These are phyloP conservation scores for Linnemannia elongata DNA, from an alignment of 192 early-diverging fungal genomes.

Conservation along the genomic window DNA sequence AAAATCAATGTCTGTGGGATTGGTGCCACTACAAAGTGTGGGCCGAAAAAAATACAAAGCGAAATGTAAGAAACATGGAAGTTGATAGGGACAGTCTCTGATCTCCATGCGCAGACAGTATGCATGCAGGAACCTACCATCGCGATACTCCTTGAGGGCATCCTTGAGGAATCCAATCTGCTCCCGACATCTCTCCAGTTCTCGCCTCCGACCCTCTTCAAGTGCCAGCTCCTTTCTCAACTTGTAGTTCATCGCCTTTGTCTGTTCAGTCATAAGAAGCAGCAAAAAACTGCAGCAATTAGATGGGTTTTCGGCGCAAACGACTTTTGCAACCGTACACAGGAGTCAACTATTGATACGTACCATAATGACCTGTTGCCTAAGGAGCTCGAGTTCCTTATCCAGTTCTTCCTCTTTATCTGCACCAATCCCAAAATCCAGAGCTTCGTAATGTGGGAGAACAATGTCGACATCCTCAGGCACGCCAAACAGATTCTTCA, in stretches of 20 bases:
- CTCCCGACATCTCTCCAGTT: constrained; percentile 41
- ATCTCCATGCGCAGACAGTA: background rate
- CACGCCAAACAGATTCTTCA: constrained; percentile 81
- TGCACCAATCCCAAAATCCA: constrained; percentile 47
- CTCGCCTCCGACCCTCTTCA: constrained; percentile 27
- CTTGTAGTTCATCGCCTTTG: constrained; percentile 57
- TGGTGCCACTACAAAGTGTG: constrained; percentile 27
- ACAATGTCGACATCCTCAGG: constrained; percentile 67
- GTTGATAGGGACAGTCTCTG: background rate
- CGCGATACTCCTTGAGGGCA: constrained; percentile 25
- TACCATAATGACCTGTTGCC: constrained; percentile 60
- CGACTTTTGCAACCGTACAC: background rate
- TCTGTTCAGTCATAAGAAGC: constrained; percentile 23
- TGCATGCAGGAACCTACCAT: constrained; percentile 20
- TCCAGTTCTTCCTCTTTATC: constrained; percentile 56
- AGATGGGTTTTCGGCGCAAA: background rate
- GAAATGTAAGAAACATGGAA: background rate
- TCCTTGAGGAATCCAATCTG: constrained; percentile 50
- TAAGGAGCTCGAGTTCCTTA: constrained; percentile 52
- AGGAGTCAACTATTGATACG: background rate
- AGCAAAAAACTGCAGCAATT: background rate
- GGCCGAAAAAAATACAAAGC: background rate
- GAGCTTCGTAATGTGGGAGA: constrained; percentile 68
- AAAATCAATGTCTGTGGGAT: constrained; percentile 47
- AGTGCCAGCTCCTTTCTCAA: constrained; percentile 48